phyloP scores from a whole-genome alignment of 129 eudicot genomes.

The Rutidosis leptorrhynchoides region DNA sequence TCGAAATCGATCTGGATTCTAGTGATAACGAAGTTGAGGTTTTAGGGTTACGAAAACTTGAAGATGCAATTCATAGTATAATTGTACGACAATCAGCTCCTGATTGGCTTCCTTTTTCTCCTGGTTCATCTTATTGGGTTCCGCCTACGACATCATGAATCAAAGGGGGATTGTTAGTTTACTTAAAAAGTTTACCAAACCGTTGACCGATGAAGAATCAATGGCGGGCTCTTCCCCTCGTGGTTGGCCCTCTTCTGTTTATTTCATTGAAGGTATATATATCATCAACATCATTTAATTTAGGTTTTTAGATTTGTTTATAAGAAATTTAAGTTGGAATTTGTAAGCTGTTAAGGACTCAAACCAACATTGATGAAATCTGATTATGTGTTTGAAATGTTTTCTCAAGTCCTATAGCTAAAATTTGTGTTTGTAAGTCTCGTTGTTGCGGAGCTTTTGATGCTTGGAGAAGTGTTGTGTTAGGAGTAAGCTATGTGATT shows the following conservation, averaged over 20 bases:
- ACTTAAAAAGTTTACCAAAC: constrained; percentile 25
- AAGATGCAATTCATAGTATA: constrained; percentile 51
- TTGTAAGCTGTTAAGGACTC: not conserved
- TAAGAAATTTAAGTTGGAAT: not conserved
- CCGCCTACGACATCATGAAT: constrained; percentile 37
- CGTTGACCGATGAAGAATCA: constrained; percentile 29
- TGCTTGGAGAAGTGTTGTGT: too few relatives aligned
- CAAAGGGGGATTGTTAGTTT: constrained; percentile 22
- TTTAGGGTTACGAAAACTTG: constrained; percentile 43
- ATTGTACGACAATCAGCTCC: constrained; percentile 49
- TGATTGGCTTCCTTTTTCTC: constrained; percentile 65
- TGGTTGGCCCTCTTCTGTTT: constrained; percentile 55
- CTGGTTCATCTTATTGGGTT: constrained; percentile 63
- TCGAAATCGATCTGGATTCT: constrained; percentile 43
- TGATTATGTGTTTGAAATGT: not conserved
- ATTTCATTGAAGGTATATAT: constrained; percentile 42
- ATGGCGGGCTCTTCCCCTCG: constrained; percentile 26
- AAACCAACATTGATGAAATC: not conserved
- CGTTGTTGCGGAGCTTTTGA: not conserved
- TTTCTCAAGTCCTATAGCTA: not conserved
- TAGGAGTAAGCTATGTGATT: not conserved
- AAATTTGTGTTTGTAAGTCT: not conserved
- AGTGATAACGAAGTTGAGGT: constrained; percentile 38
- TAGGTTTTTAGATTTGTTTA: not conserved
- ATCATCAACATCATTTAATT: not conserved